phyloP scores from a whole-genome alignment of 306 rosid species.

The Astragalus glycyphyllos region DNA sequence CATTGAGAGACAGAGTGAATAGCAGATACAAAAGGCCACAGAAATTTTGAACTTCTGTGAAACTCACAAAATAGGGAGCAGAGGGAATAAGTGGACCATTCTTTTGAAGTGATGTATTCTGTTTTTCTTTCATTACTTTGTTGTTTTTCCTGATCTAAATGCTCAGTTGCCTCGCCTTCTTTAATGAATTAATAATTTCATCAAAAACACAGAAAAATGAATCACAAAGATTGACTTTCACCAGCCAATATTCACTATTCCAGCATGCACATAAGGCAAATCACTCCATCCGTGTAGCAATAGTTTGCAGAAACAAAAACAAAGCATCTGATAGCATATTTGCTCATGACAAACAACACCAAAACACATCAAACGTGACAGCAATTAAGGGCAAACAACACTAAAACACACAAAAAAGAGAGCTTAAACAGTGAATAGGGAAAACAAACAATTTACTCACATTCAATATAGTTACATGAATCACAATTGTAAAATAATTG shows the following conservation, averaged over 20 bases:
- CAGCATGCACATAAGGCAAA: not conserved
- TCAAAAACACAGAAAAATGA: not conserved
- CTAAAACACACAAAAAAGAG: not conserved
- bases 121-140: not conserved
- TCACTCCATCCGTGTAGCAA: not conserved
- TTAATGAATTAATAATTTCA: not conserved
- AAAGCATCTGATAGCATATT: not conserved
- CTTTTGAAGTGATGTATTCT: not conserved
- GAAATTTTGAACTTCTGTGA: too few relatives aligned
- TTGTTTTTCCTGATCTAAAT: not conserved
- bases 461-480: slow-evolving; percentile 30
- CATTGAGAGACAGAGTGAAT: not conserved
- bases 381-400: slow-evolving; percentile 2
- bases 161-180: not conserved
- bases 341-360: not conserved
- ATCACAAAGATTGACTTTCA: not conserved
- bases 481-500: slow-evolving; percentile 13
- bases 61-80: not conserved
- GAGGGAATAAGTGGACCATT: not conserved
- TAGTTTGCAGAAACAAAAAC: slow-evolving; percentile 1
- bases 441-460: not conserved
- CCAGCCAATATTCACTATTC: not conserved
- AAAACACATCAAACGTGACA: not conserved
- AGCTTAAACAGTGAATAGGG: not conserved
- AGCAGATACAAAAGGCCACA: not conserved